Conservation (phyloP, 1,284 basidiomycete genomes). For the Trichosporon sp. region DNA sequence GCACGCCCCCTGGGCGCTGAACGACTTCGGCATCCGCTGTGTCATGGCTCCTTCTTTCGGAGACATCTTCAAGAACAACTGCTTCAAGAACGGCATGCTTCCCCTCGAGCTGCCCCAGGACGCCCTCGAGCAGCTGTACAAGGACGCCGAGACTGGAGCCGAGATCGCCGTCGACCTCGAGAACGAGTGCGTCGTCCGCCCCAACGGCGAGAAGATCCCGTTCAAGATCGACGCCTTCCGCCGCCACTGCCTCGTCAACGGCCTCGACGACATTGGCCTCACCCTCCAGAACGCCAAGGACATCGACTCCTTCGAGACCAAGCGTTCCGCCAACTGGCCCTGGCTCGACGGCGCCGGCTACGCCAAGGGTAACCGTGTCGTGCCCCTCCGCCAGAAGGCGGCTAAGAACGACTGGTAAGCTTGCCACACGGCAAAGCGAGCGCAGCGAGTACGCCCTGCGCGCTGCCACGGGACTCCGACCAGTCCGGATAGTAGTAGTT, state of each 20-base stretch:
- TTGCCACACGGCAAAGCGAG: not conserved
- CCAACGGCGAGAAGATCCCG: conserved; percentile 71
- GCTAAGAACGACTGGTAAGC: conserved; percentile 74
- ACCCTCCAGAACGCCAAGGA: conserved; percentile 74
- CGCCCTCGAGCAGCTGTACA: conserved; percentile 73
- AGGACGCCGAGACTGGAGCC: conserved; percentile 76
- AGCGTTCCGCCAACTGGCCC: conserved; percentile 75
- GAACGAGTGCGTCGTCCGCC: conserved; percentile 77
- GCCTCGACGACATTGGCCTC: conserved; percentile 89
- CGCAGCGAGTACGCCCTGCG: not conserved
- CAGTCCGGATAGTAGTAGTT: conserved; percentile 12
- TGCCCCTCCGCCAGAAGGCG: conserved; percentile 54
- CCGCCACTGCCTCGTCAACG: conserved; percentile 87
- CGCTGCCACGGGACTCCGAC: not conserved
- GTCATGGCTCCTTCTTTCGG: conserved; percentile 92
- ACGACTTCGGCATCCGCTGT: conserved; percentile 91
- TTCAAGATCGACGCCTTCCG: conserved; percentile 87
- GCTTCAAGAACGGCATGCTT: conserved; percentile 96
- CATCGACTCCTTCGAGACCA: conserved; percentile 76
- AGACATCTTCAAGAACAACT: conserved; percentile 77
- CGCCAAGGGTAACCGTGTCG: conserved; percentile 64
- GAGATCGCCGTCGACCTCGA: conserved; percentile 89
- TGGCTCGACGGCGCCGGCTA: conserved; percentile 95
- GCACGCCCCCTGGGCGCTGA: conserved; percentile 95
- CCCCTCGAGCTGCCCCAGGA: conserved; percentile 76